Base-by-base conservation (phyloP, 164 flowering plant species). In the Chloranthus sessilifolius region DNA sequence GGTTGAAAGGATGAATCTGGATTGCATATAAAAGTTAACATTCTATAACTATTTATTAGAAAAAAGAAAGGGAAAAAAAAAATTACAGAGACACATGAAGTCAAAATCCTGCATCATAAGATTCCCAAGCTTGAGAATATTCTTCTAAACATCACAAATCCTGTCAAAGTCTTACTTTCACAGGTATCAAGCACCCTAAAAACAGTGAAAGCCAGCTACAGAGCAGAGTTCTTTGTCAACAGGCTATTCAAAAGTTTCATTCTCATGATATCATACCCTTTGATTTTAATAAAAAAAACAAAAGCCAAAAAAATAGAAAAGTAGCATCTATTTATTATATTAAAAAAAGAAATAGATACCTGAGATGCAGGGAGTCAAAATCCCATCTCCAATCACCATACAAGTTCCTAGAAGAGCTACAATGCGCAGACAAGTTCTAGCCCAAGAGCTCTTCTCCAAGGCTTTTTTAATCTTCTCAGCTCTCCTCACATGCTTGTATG, bases 341-440 rank as follows among this genome's bases (percentile, higher is more conserved):
- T 14, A 2, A 44, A 36, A 25, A 29, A 14, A 28, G 14, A 14
- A 8, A 47, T n/a, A 41, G 2, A 23, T 15, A 63, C 67, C 67
- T 40, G 67, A 63, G 24, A 57, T 63, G 53, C 51, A 57, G 26
- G 67, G 67, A 39, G 67, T 63, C 31, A 63, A 38, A 35, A 56
- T 43, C 5, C 67, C 67, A 24, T 63, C 67, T 24, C 62, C 67
- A 25, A 63, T 63, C 14, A 63, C 67, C 67, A 57, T 63, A 36
- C 49, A 51, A 51, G 67, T 63, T 3, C 62, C 67, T 26, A 63
- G 43, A 3, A 63, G 60, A 41, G 59, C 59, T 1, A 52, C 37
- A 31, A 23, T 21, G 19, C 52, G 50, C 1, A 57, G 49, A 23
- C 35, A 39, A 37, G 29, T 7, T 24, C 51, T 38, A 2, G 58